These are phyloP conservation scores for Elongisporangium undulatum DNA, from an alignment of 352 stramenopile species.

Conservation along the genomic window DNA sequence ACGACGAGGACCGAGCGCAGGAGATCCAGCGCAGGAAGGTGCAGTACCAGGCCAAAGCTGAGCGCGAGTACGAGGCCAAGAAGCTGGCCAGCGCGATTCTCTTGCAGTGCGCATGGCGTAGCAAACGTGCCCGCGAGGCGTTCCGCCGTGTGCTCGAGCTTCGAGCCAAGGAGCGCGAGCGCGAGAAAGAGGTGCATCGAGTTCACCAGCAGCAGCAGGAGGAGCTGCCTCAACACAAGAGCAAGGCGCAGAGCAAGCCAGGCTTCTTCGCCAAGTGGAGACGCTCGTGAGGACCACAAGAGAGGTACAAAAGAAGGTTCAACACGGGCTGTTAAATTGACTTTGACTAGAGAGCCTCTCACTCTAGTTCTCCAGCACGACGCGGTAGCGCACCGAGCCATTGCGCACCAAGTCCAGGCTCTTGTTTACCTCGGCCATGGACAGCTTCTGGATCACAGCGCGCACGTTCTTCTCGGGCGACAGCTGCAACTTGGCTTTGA, in stretches of 20 bases:
- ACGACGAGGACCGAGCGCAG: constrained; percentile 17
- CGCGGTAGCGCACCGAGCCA: constrained; percentile 32
- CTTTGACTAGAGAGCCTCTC: no score
- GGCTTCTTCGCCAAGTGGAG: neutral
- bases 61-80: constrained; percentile 32
- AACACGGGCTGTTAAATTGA: no score
- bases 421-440: constrained; percentile 42
- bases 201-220: constrained; percentile 6
- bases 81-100: constrained; percentile 49
- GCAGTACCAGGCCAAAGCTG: constrained; percentile 26
- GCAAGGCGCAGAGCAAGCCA: neutral
- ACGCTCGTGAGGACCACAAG: no score
- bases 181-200: constrained; percentile 25
- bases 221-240: neutral
- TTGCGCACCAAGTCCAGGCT: constrained; percentile 34
- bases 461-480: constrained; percentile 64
- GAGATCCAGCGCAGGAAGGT: constrained; percentile 41
- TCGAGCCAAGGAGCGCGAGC: constrained; percentile 61
- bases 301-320: no score
- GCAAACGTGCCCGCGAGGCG: constrained; percentile 49
- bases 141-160: constrained; percentile 57
- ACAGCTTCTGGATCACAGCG: constrained; percentile 41
- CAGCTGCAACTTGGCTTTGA: constrained; percentile 81
- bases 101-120: constrained; percentile 75
- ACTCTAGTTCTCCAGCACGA: constrained; percentile 50